Evolutionary conservation across 768 basidiomycete genomes (phyloP), one percentile per base, ranked within the genome.

Genomic region (Clathrus columnatus): DNA sequence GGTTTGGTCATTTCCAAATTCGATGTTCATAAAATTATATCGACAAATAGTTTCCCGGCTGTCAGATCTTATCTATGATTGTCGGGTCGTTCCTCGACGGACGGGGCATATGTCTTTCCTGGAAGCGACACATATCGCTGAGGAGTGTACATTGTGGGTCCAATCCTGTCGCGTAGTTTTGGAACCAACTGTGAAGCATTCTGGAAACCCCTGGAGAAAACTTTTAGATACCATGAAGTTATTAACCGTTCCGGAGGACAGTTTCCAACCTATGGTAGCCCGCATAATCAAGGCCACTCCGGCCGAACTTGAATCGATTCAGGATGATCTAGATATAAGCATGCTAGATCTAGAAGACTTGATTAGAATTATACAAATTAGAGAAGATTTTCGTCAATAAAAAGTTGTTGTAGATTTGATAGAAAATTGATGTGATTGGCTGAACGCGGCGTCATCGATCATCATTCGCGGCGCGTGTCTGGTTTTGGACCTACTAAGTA

Each of bases 111-210:
- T 93, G 54, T 73, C 77, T 28, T 67, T 75, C 2, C 63, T 67
- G 7, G 85, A 90, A 53, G 88, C 85, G 4, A 76, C 73, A 57
- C 70, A 72, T 20, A 75, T 95, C 20, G 73, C 73, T 20, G 77
- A 78, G 0, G 93, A 98, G 67, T 82, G 81, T 72, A 78, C 83
- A 63, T 75, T 91, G 48, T 92, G 93, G 92, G 75, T 85, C 5
- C 86, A 90, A 69, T 85, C 87, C 6, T 88, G 83, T 57, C 78
- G 80, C 24, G 69, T 72, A 20, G 84, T 82, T 1, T 69, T 91
- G 36, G 65, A 71, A 67, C 44, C 76, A 70, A 10, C 66, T 68
- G 36, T 68, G 77, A 41, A 70, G 68, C 21, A 77, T 73, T 76
- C 85, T 1, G 85, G 86, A 64, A 78, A 77, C 0, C 88, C 91